Evolutionary conservation across 2,329 filamentous ascomycete species (phyloP), one percentile per base, ranked within the genome.

Genomic region (Sclerotinia minor): DNA sequence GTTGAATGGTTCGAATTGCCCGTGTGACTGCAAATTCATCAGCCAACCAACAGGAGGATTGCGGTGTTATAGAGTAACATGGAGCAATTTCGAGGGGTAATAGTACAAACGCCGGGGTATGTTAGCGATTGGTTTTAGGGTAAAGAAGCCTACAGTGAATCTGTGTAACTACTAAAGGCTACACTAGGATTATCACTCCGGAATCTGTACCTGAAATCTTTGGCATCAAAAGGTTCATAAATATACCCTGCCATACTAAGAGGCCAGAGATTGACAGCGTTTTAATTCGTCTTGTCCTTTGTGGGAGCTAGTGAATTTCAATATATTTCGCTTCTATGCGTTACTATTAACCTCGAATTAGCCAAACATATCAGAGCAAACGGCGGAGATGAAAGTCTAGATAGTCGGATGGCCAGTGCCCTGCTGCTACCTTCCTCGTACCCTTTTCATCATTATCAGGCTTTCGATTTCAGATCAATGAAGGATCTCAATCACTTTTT

Each of bases 121-220:
- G 21, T 54, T 65, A 45, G 61, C 61, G 47, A 64, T 41, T 24
- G 5, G 11, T 45, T 45, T 45, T 45, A 65, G 52, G 63, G 38
- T 65, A 65, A 44, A 45, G 32, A 58, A 57, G 63, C 50, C 63
- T 65, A 61, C 9, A 38, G 29, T 61, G 45, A 29, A 29, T 26
- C 29, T 38, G 45, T 50, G 29, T 11, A 38, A 38, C 45, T 29
- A 21, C 29, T 24, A 15, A 15, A 26, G 24, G 35, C 63, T 21
- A 57, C 35, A 32, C 35, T 52, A 35, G 32, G 19, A 60, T 49
- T 49, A 49, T 60, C 44, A 49, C 58, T 19, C 44, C 44, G 44
- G n/a, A 29, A 11, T 24, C 29, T 60, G 26, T 32, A 61, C 44
- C 13, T 61, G 47, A 24, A 24, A 3, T 49, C 41, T n/a, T 35